Conservation (phyloP, 23 red algal genomes). For the Gracilaria domingensis region DNA sequence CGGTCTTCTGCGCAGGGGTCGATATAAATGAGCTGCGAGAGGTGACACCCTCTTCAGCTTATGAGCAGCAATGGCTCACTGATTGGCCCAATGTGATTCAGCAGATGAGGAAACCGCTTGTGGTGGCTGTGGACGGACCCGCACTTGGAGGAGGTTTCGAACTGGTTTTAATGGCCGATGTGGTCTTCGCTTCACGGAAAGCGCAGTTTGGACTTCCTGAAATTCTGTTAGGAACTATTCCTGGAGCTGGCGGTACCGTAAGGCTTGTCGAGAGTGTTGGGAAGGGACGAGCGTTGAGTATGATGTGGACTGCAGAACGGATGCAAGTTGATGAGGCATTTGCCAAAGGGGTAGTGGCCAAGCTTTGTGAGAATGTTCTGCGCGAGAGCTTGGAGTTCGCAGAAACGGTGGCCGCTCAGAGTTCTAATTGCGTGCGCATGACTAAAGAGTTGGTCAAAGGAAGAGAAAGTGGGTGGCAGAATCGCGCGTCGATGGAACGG, state of each 20-base stretch:
- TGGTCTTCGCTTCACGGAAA: conserved; percentile 55
- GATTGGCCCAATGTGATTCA: conserved; percentile 61
- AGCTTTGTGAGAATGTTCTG: conserved; percentile 50
- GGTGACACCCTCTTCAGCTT: neutral
- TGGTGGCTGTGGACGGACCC: conserved; percentile 77
- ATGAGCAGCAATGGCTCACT: conserved; percentile 59
- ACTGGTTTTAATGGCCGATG: conserved; percentile 73
- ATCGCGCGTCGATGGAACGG: conserved; percentile 7
- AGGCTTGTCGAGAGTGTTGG: conserved; percentile 82
- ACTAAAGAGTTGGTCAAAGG: conserved; percentile 6
- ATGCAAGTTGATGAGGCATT: conserved; percentile 61
- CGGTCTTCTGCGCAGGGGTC: conserved; percentile 86
- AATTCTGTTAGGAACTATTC: conserved; percentile 83
- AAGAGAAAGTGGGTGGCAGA: neutral
- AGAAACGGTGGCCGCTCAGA: conserved; percentile 45
- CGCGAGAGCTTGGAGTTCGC: conserved; percentile 62
- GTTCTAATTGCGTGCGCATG: neutral
- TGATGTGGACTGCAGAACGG: conserved; percentile 64
- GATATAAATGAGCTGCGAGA: conserved; percentile 81
- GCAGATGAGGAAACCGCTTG: conserved; percentile 66
- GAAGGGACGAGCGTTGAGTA: conserved; percentile 66
- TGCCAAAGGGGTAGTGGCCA: conserved; percentile 69
- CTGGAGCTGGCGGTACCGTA: conserved; percentile 92
- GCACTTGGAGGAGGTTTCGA: conserved; percentile 92
- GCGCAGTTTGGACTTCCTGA: conserved; percentile 88